Percentiles rank a stretch among this genome's conserved stretches.
These are phyloP conservation scores for Mortierella sp. DNA, from an alignment of 371 early-diverging fungal genomes.

Conservation along the genomic window DNA sequence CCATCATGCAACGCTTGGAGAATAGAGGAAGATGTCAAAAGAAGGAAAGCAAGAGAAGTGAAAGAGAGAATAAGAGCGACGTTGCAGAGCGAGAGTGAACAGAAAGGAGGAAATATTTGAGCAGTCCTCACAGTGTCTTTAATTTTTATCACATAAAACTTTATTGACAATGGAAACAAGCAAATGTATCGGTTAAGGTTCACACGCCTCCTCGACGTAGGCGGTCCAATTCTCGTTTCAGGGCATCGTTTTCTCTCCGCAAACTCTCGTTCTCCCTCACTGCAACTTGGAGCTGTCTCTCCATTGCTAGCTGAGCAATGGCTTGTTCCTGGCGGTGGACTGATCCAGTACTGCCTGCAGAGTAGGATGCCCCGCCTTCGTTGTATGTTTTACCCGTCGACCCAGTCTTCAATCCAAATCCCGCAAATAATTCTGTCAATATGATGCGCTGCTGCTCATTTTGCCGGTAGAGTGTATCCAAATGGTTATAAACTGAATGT, in stretches of 20 bases:
- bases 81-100: not conserved
- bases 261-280: constrained; percentile 66
- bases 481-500: constrained; percentile 22
- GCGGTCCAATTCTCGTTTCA: constrained; percentile 65
- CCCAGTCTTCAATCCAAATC: constrained; percentile 35
- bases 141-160: too few species aligned
- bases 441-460: constrained; percentile 51
- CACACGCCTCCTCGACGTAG: constrained; percentile 48
- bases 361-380: not conserved
- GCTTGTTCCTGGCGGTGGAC: constrained; percentile 30
- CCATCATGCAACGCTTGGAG: not conserved
- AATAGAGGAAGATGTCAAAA: too few species aligned
- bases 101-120: not conserved
- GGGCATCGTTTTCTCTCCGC: constrained; percentile 65
- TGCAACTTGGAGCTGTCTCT: constrained; percentile 60
- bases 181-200: too few species aligned
- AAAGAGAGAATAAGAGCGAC: not conserved
- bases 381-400: not conserved
- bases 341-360: constrained; percentile 8
- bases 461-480: constrained; percentile 49
- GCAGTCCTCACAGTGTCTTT: not conserved
- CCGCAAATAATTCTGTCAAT: constrained; percentile 38
- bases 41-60: not conserved
- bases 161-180: too few species aligned
- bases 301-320: constrained; percentile 30